Conservation (phyloP, 2,329 filamentous ascomycete genomes). For the Stemphylium vesicarium region DNA sequence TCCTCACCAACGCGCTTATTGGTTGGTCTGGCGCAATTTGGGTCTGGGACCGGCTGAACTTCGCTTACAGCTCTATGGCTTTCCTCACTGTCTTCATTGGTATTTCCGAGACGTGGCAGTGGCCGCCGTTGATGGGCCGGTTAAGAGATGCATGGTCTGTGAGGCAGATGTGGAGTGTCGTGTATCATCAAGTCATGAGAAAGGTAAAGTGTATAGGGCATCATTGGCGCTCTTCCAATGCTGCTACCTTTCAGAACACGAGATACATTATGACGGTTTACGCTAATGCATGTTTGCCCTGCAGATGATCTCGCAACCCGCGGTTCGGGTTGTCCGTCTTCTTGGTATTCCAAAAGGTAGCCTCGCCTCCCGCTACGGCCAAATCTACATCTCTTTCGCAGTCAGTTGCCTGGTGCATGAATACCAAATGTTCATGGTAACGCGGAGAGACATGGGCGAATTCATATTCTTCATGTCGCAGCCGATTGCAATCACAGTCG, state of each 20-base stretch:
- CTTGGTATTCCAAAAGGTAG: background rate
- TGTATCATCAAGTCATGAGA: constrained; percentile 13
- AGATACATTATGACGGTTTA: background rate
- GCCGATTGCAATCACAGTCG: background rate
- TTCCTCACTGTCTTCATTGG: no score
- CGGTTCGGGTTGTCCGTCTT: constrained; percentile 1
- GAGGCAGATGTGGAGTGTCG: constrained; percentile 7
- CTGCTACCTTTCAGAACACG: background rate
- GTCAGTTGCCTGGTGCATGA: constrained; percentile 10
- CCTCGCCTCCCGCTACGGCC: background rate
- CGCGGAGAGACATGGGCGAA: constrained; percentile 12
- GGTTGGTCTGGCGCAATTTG: no score
- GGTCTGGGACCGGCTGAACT: no score
- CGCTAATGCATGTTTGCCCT: background rate
- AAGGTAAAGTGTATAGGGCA: background rate
- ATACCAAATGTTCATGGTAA: constrained; percentile 9
- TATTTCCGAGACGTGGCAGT: constrained; percentile 9
- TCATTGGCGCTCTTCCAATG: background rate
- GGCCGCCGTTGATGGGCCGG: background rate
- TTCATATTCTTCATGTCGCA: constrained; percentile 5
- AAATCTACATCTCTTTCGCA: constrained; percentile 2
- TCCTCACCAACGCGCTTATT: no score
- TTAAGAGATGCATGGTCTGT: constrained; percentile 3
- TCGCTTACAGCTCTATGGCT: no score
- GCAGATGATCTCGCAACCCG: constrained; percentile 10